Conservation (phyloP, 2,329 filamentous ascomycete species). For the Fusarium solani-melongenae region DNA sequence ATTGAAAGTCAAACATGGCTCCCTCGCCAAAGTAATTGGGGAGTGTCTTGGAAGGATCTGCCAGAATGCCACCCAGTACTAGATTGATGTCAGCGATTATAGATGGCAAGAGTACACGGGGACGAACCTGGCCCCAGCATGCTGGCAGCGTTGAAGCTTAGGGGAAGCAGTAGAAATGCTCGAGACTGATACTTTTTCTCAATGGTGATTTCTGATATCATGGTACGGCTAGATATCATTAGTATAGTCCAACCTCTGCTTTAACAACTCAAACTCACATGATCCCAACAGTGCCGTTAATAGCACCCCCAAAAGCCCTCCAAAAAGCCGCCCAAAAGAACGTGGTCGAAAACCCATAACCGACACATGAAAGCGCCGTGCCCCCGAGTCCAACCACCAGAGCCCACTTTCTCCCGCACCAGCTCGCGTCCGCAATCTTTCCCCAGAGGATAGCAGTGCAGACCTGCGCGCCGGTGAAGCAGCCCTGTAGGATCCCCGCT, state of each 20-base stretch:
- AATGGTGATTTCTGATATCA: constrained; percentile 61
- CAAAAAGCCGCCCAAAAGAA: constrained; percentile 75
- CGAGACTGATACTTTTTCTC: constrained; percentile 61
- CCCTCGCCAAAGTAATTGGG: constrained; percentile 71
- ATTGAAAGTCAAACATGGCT: constrained; percentile 68
- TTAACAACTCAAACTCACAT: constrained; percentile 49
- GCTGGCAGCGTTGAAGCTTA: constrained; percentile 61
- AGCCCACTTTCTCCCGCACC: constrained; percentile 74
- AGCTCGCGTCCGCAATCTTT: constrained; percentile 68
- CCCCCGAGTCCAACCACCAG: constrained; percentile 77
- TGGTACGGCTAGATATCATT: constrained; percentile 54
- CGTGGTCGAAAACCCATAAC: constrained; percentile 76
- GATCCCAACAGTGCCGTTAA: constrained; percentile 62
- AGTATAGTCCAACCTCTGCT: not conserved
- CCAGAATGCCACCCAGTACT: constrained; percentile 74
- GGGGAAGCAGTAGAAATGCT: constrained; percentile 59
- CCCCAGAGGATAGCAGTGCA: constrained; percentile 81
- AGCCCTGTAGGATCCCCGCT: constrained; percentile 75
- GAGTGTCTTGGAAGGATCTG: constrained; percentile 72
- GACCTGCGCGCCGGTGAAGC: constrained; percentile 80
- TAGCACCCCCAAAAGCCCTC: constrained; percentile 70
- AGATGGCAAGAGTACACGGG: not conserved
- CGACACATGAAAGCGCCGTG: constrained; percentile 73
- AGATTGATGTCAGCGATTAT: constrained; percentile 5
- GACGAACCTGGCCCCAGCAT: constrained; percentile 57